Percentiles rank a stretch among this genome's conserved stretches.
These are phyloP conservation scores for Botrytis byssoidea DNA, from an alignment of 2,329 filamentous ascomycete genomes.

Conservation along the genomic window DNA sequence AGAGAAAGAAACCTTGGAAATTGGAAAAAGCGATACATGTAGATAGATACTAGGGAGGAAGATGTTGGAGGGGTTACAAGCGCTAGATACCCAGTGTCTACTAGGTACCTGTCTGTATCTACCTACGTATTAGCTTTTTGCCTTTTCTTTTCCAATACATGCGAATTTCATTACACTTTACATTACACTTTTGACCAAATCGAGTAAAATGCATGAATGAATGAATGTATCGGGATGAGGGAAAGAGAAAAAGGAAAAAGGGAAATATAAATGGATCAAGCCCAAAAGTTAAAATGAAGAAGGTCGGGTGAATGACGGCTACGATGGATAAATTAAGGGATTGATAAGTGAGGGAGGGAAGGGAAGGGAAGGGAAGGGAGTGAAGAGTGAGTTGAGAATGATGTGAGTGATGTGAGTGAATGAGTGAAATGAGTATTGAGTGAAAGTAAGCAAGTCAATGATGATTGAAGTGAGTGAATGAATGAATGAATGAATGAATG, in stretches of 20 bases:
- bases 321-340: neutral
- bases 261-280: neutral
- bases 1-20: neutral
- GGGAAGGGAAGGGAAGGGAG: too few species aligned
- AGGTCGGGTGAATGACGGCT: neutral
- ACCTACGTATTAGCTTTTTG: too few species aligned
- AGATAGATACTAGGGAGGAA: too few species aligned
- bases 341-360: too few species aligned
- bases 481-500: neutral
- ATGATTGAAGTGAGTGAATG: neutral
- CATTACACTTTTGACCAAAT: neutral
- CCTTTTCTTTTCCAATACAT: too few species aligned
- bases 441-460: too few species aligned
- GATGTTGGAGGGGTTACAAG: constrained; percentile 6
- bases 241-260: neutral
- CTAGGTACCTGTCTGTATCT: too few species aligned
- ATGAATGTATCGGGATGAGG: neutral
- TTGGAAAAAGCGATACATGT: too few species aligned
- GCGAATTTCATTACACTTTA: neutral
- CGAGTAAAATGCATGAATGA: neutral
- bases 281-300: neutral
- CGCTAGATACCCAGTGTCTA: neutral
- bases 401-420: too few species aligned
- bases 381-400: too few species aligned
- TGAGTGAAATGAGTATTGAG: too few species aligned